phyloP scores from a whole-genome alignment of 176 grass and related monocot genomes.

The Phoenix roebelenii region DNA sequence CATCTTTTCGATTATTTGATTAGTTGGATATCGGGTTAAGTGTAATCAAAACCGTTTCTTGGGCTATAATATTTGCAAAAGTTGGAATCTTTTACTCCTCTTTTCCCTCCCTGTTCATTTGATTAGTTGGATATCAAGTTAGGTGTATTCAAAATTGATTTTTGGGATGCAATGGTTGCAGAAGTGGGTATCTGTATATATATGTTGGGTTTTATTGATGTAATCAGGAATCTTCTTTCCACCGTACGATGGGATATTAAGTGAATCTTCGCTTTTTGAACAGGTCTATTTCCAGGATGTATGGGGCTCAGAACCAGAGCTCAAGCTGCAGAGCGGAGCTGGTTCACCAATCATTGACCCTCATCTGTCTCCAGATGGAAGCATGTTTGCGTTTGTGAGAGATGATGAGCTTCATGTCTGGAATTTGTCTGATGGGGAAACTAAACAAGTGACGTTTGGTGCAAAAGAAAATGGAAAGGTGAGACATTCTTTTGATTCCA shows the following conservation, averaged over 20 bases:
- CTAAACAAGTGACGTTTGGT: slow-evolving; percentile 70
- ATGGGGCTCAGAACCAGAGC: slow-evolving; percentile 68
- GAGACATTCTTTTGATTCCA: background rate
- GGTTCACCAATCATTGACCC: slow-evolving; percentile 85
- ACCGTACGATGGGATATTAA: no score
- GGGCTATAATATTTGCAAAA: no score
- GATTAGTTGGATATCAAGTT: no score
- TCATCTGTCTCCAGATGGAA: slow-evolving; percentile 87
- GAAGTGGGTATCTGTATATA: no score
- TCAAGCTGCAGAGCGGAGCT: slow-evolving; percentile 64
- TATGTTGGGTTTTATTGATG: no score
- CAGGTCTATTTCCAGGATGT: slow-evolving; percentile 99
- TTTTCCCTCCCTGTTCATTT: no score
- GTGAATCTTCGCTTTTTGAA: slow-evolving; percentile 13
- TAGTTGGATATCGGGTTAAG: background rate
- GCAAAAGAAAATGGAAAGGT: slow-evolving; percentile 87
- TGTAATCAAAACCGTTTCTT: no score
- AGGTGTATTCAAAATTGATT: no score
- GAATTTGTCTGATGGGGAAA: slow-evolving; percentile 41
- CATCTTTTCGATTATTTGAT: background rate
- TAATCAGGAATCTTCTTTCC: no score
- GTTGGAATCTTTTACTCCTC: no score
- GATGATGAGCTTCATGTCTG: slow-evolving; percentile 76
- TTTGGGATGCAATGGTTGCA: no score
- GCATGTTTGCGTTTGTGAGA: slow-evolving; percentile 79